phyloP scores from a whole-genome alignment of 371 early-diverging fungal species.

The Umbelopsis sp. region DNA sequence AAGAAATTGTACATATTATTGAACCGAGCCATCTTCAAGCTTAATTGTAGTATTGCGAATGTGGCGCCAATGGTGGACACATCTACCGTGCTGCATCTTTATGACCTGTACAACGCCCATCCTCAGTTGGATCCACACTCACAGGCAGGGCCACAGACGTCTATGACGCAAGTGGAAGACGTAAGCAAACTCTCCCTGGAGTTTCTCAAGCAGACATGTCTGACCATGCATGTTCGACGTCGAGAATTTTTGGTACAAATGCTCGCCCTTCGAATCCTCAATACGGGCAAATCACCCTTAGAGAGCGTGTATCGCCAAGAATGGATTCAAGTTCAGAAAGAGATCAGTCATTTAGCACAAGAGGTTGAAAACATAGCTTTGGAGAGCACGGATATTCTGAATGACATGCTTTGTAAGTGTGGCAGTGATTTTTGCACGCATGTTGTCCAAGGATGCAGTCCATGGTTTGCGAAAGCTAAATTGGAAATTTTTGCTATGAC shows the following conservation, averaged over 20 bases:
- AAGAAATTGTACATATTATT: constrained; percentile 34
- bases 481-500: background rate
- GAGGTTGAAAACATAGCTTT: constrained; percentile 11
- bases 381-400: background rate
- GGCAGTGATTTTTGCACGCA: too few relatives aligned
- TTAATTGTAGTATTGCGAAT: constrained; percentile 49
- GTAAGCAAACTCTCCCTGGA: constrained; percentile 36
- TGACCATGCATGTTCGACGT: constrained; percentile 49
- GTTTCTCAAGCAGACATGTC: constrained; percentile 40
- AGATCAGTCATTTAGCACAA: background rate
- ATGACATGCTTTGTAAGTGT: constrained; percentile 6
- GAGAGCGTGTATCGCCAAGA: background rate
- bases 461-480: background rate
- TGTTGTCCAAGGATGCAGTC: background rate
- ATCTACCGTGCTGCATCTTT: constrained; percentile 34
- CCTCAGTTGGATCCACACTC: background rate
- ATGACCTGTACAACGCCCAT: constrained; percentile 53
- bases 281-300: constrained; percentile 17
- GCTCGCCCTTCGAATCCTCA: constrained; percentile 38
- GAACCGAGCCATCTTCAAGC: constrained; percentile 43
- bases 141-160: constrained; percentile 30
- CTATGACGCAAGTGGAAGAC: constrained; percentile 35
- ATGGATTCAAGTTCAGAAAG: background rate
- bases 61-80: constrained; percentile 41
- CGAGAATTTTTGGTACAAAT: constrained; percentile 55